Evolutionary conservation across 176 grass and related monocot species (phyloP), one percentile per base, ranked within the genome.

Genomic region (Eragrostis nindensis): DNA sequence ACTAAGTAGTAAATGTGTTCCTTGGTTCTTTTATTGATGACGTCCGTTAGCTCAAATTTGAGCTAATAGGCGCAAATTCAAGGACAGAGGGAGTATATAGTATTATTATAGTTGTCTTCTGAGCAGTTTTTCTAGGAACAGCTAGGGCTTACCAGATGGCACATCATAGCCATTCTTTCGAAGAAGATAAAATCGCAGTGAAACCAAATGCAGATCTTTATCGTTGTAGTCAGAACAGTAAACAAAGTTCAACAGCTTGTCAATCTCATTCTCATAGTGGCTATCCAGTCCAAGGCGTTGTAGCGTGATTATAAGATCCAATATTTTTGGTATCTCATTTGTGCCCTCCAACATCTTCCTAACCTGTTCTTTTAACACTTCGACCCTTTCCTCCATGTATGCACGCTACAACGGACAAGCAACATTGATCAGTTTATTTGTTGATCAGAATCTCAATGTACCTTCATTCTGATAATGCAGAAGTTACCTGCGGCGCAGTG

Each of bases 111-210:
- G 15, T 41, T 44, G 21, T 68, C 36, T 1, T 41, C 42, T 42
- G 12, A 59, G 27, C 21, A 6, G 4, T 16, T 42, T 52, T 32
- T 9, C 11, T 41, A 6, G 7, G 19, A 66, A n/a, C 18, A 66
- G 2, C 4, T 39, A 39, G 9, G 32, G 8, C 64, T 82, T 82
- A 78, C 83, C 66, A 11, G 83, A 78, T 71, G 83, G 42, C 22
- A 85, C 74, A 43, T 78, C 66, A 30, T 78, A 71, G 3, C 67
- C 45, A 17, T 78, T 30, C 22, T 85, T 78, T 14, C 56, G 32
- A 8, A 85, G 66, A 71, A 85, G 75, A 54, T 78, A 85, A 64
- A 85, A 85, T 2, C 75, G 6, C 71, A 71, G 74, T 5, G 66
- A 78, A n/a, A 71, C 83, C 38, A 78, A 1, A 13, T 71, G 11